These are phyloP conservation scores for Candolleomyces efflorescens DNA, from an alignment of 768 basidiomycete species.

Conservation along the genomic window DNA sequence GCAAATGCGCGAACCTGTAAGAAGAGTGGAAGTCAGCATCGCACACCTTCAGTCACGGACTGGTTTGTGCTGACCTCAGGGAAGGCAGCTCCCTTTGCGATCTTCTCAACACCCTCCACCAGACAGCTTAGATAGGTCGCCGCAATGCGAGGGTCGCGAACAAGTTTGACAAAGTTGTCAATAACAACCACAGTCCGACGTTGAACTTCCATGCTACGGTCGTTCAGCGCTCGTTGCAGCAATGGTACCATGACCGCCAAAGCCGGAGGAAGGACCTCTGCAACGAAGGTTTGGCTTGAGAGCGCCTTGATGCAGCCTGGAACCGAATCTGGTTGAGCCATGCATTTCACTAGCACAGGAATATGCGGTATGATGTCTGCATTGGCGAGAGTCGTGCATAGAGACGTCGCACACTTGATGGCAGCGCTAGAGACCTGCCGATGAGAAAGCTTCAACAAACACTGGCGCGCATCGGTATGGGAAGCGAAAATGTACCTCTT, in stretches of 20 bases:
- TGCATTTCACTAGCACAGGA: conserved; percentile 86
- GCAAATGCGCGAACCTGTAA: conserved; percentile 86
- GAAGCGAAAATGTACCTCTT: conserved; percentile 56
- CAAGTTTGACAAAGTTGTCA: conserved; percentile 96
- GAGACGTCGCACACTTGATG: conserved; percentile 81
- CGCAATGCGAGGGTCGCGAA: conserved; percentile 85
- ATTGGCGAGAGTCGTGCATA: conserved; percentile 90
- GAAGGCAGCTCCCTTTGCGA: conserved; percentile 89
- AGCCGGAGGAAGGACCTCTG: conserved; percentile 95
- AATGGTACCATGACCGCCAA: conserved; percentile 94
- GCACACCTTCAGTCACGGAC: neutral
- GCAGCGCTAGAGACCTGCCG: conserved; percentile 82
- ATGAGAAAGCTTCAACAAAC: neutral
- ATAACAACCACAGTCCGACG: conserved; percentile 92
- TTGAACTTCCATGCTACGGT: conserved; percentile 95
- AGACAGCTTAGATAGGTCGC: conserved; percentile 84
- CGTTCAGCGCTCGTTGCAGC: conserved; percentile 85
- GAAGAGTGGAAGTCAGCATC: neutral
- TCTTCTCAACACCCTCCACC: conserved; percentile 87
- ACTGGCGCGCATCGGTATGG: neutral
- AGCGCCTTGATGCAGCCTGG: conserved; percentile 92
- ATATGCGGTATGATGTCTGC: conserved; percentile 90
- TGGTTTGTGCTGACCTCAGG: conserved; percentile 62
- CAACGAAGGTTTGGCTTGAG: conserved; percentile 93
- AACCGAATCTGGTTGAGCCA: conserved; percentile 86